phyloP scores from a whole-genome alignment of 2,329 filamentous ascomycete species.

The Mycosphaerella sp. region DNA sequence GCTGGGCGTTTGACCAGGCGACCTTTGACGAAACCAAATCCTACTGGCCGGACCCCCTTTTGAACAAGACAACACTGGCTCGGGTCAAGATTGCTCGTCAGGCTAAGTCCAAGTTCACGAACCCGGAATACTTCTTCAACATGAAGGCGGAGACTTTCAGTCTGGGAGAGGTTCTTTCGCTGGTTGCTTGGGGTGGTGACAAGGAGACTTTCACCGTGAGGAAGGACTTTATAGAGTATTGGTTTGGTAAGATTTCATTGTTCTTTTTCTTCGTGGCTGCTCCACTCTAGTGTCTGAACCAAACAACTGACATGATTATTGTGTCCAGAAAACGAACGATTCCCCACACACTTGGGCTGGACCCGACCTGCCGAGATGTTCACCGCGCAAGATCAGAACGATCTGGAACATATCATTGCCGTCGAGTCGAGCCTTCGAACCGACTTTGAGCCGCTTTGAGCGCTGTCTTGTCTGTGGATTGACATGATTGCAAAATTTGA shows the following conservation, averaged over 20 bases:
- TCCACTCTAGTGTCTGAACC: neutral
- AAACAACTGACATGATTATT: neutral
- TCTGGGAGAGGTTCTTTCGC: constrained; percentile 19
- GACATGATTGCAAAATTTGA: too few species aligned
- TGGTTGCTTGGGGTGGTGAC: constrained; percentile 38
- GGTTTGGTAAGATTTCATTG: constrained; percentile 32
- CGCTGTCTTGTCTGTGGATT: too few species aligned
- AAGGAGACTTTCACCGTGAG: constrained; percentile 36
- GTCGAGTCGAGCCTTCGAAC: neutral
- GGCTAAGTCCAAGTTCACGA: constrained; percentile 40
- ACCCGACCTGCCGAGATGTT: neutral
- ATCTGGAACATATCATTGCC: neutral
- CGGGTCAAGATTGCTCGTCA: constrained; percentile 44
- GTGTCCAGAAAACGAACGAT: neutral
- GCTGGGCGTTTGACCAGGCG: constrained; percentile 47
- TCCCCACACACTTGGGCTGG: neutral
- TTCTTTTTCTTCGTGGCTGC: too few species aligned
- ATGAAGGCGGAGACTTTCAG: constrained; percentile 40
- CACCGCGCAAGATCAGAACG: neutral
- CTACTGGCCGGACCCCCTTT: constrained; percentile 42
- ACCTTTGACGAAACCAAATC: constrained; percentile 42
- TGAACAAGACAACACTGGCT: constrained; percentile 41
- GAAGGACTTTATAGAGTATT: constrained; percentile 39
- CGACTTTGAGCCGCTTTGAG: neutral
- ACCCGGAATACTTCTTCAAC: constrained; percentile 47